These are phyloP conservation scores for Closterium sp. DNA, from an alignment of 139 green algal species.

Conservation along the genomic window DNA sequence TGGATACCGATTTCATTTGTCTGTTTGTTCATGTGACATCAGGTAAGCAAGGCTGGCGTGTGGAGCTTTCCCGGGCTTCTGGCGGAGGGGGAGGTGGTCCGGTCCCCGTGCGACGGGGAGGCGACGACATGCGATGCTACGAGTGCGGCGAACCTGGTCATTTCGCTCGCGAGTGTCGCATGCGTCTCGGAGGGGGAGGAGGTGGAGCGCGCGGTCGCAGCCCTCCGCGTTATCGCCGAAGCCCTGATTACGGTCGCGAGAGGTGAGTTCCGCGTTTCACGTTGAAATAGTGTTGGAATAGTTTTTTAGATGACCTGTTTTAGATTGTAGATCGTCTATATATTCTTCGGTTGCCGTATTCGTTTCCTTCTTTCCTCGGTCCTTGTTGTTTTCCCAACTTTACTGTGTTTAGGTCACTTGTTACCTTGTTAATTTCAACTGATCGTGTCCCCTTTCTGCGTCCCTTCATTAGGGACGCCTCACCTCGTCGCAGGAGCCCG, in stretches of 20 bases:
- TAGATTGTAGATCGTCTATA: no score
- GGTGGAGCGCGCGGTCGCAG: slow-evolving; percentile 32
- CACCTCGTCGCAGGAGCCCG: background rate
- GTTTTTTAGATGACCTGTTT: no score
- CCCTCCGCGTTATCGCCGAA: slow-evolving; percentile 37
- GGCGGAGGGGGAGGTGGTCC: slow-evolving; percentile 25
- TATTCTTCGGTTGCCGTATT: no score
- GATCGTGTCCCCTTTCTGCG: background rate
- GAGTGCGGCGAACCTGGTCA: slow-evolving; percentile 52
- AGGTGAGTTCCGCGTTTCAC: background rate
- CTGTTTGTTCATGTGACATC: background rate
- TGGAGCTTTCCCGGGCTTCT: slow-evolving; percentile 39
- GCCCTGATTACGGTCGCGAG: slow-evolving; percentile 40
- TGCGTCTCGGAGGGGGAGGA: slow-evolving; percentile 26
- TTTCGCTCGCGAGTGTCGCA: slow-evolving; percentile 51
- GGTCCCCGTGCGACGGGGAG: slow-evolving; percentile 9
- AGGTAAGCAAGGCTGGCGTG: slow-evolving; percentile 53
- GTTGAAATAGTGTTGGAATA: no score
- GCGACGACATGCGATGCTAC: slow-evolving; percentile 48
- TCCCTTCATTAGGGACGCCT: background rate
- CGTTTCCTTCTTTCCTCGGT: no score
- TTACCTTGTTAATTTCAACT: background rate
- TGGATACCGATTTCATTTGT: no score
- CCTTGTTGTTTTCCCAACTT: no score
- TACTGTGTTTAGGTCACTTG: background rate